phyloP scores from a whole-genome alignment of 139 green algal genomes.

The Medakamo hakoo region DNA sequence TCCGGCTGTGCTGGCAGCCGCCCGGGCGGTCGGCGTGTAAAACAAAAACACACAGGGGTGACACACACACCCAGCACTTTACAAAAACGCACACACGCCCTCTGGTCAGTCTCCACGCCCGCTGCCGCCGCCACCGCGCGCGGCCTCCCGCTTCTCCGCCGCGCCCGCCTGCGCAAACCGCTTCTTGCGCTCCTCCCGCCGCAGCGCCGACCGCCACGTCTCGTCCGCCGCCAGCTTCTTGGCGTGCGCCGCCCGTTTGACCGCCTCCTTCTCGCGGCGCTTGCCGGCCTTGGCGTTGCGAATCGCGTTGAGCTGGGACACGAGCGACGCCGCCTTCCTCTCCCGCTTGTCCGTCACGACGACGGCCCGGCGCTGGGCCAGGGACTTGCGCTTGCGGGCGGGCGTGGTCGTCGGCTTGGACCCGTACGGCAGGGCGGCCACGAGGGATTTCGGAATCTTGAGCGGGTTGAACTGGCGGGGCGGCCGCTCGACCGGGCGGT shows the following conservation, averaged over 20 bases:
- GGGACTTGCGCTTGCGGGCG: slow-evolving; percentile 43
- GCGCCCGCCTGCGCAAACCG: not conserved
- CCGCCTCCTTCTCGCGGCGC: slow-evolving; percentile 30
- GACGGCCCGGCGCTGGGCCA: slow-evolving; percentile 72
- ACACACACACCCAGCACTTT: not conserved
- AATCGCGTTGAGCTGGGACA: slow-evolving; percentile 89
- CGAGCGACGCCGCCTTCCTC: slow-evolving; percentile 33
- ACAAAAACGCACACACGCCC: not conserved
- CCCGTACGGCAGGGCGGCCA: slow-evolving; percentile 81
- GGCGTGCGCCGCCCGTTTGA: slow-evolving; percentile 16
- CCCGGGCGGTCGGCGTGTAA: not conserved
- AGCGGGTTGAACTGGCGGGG: slow-evolving; percentile 82
- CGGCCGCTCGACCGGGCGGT: slow-evolving; percentile 63
- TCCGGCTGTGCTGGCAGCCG: not conserved
- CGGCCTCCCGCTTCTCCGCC: not conserved
- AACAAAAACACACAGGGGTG: not conserved
- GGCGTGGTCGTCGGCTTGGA: slow-evolving; percentile 80
- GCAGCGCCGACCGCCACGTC: slow-evolving; percentile 20
- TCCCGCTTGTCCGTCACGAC: slow-evolving; percentile 60
- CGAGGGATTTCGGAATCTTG: slow-evolving; percentile 64
- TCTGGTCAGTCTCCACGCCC: not conserved
- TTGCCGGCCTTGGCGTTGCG: slow-evolving; percentile 73
- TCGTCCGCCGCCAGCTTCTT: slow-evolving; percentile 38
- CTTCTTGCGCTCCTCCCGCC: slow-evolving; percentile 21
- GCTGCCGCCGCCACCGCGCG: not conserved